Conservation (phyloP, 352 stramenopile species). For the Phytophthora chlamydospora region DNA sequence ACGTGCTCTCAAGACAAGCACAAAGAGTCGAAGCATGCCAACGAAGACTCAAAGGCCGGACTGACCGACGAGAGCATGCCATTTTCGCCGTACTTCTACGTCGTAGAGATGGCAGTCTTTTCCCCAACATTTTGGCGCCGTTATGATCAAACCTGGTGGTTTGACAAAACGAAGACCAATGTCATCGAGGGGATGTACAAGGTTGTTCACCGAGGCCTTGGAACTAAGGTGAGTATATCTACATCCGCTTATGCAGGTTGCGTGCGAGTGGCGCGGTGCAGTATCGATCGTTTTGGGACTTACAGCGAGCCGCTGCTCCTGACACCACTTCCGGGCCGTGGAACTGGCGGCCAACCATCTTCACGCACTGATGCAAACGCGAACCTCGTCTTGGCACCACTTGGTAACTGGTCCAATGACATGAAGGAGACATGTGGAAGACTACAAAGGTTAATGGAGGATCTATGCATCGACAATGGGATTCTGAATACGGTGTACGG, state of each 20-base stretch:
- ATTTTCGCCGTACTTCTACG: slow-evolving; percentile 57
- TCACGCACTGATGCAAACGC: background rate
- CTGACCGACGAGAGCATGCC: background rate
- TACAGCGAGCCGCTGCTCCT: slow-evolving; percentile 67
- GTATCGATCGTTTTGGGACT: slow-evolving; percentile 46
- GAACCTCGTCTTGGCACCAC: background rate
- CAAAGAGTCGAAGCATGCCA: background rate
- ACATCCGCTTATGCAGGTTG: slow-evolving; percentile 64
- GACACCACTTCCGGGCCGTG: slow-evolving; percentile 29
- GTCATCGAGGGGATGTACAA: slow-evolving; percentile 73
- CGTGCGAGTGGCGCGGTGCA: slow-evolving; percentile 64
- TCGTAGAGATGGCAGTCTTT: slow-evolving; percentile 72
- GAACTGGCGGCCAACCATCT: background rate
- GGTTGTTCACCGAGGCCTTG: slow-evolving; percentile 52
- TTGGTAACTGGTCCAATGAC: slow-evolving; percentile 10
- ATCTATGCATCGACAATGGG: slow-evolving; percentile 7
- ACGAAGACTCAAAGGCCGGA: background rate
- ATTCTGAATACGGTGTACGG: slow-evolving; percentile 21
- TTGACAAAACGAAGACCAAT: slow-evolving; percentile 72
- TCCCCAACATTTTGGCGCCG: slow-evolving; percentile 73
- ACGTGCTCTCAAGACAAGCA: background rate
- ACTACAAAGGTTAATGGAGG: slow-evolving; percentile 28
- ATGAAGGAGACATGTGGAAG: slow-evolving; percentile 20
- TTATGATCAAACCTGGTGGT: slow-evolving; percentile 85
- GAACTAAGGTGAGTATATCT: slow-evolving; percentile 43